Base-by-base conservation (phyloP, 1,139 yeast species). In the Blastobotrys elegans region DNA sequence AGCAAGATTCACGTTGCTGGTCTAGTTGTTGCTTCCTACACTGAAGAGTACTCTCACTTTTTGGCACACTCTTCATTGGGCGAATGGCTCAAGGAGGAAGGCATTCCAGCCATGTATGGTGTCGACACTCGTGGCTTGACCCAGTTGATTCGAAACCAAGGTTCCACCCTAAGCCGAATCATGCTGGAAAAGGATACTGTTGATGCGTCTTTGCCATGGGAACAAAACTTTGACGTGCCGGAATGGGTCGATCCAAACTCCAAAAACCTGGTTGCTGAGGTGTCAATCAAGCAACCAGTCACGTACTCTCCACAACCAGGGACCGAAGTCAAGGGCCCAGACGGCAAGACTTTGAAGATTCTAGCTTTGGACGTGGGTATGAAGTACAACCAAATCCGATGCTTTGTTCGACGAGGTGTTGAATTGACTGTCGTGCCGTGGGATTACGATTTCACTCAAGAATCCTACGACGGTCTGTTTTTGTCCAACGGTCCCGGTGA, bases 401-500 rank as follows among this genome's bases (percentile, higher is more conserved):
- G 98, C 71, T 90, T 94, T 59, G 90, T 92, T 51, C 80, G 82
- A 66, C 84, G 98, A 63, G 98, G 99, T 64, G 96, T 94, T 50
- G 97, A 94, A 70, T 75, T 94, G 60, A 80, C 82, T 66, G 97
- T 94, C 51, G 97, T 94, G 44, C 98, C 98, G 52, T 92, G 95
- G 92, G 83, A 94, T 67, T 80, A 89, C 65, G 96, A 90, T 68
- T 83, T 85, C 65, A 72, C 85, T 53, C 54, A 53, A 22, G 69
- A 68, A 52, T 92, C 87, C 65, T 94, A 84, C 66, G 97, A 94
- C 67, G 99, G 98, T 73, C 75, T 94, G 62, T 94, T 94, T 70
- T 76, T 92, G 57, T 89, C 97, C 50, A 94, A 94, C 69, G 99
- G 99, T 74, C 99, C 99, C 37, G 99, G 99, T 78, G 97, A 94